Percentiles rank a stretch among this genome's conserved stretches.
These are phyloP conservation scores for Paspalum notatum DNA, from an alignment of 176 grass and related monocot genomes.

Conservation along the genomic window DNA sequence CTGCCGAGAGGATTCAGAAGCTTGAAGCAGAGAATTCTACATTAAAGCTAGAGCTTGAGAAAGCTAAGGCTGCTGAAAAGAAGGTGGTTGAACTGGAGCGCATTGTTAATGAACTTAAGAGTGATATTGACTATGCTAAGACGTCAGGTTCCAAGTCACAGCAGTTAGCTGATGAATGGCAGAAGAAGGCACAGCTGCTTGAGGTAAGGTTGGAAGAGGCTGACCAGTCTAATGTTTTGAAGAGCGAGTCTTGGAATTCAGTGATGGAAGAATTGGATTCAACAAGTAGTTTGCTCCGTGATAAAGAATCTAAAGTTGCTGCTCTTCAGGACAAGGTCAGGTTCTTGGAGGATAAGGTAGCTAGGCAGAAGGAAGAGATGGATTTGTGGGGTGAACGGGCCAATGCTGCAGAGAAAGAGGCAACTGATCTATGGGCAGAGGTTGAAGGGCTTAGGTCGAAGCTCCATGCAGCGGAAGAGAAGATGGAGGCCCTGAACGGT, in stretches of 20 bases:
- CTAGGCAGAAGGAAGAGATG: conserved; percentile 55
- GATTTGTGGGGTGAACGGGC: conserved; percentile 40
- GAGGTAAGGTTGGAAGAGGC: conserved; percentile 76
- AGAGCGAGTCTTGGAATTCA: conserved; percentile 60
- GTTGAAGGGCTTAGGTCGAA: conserved; percentile 61
- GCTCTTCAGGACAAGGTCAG: conserved; percentile 64
- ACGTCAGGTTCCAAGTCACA: conserved; percentile 41
- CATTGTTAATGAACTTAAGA: conserved; percentile 51
- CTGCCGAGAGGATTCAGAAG: conserved; percentile 44
- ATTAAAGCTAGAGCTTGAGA: conserved; percentile 59
- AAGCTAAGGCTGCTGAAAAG: conserved; percentile 52
- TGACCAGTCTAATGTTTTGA: conserved; percentile 54
- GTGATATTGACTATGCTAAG: conserved; percentile 52
- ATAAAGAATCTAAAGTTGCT: conserved; percentile 60
- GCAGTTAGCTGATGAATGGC: conserved; percentile 51
- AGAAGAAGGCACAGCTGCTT: conserved; percentile 58
- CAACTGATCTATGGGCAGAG: conserved; percentile 44
- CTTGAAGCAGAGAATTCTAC: conserved; percentile 50
- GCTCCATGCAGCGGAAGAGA: conserved; percentile 52
- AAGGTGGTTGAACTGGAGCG: conserved; percentile 50
- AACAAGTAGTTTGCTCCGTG: conserved; percentile 55
- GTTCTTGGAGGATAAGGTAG: conserved; percentile 64
- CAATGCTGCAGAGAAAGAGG: conserved; percentile 64
- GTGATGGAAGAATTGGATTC: conserved; percentile 67
- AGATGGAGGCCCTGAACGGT: conserved; percentile 43